Evolutionary conservation across 192 early-diverging fungal genomes (phyloP).

Genomic region (Rhizophagus sp.): DNA sequence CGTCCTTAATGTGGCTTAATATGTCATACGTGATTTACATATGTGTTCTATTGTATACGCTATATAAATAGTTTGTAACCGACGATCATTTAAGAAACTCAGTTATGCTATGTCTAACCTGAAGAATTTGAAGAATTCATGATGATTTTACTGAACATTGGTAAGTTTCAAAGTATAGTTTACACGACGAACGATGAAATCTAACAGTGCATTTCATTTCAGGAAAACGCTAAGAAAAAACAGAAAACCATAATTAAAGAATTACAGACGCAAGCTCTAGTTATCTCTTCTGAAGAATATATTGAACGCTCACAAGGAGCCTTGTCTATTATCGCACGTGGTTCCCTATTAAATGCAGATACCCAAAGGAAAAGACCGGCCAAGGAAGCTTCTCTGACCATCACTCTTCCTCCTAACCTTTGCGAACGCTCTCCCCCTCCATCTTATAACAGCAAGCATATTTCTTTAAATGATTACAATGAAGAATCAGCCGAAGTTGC

Average conservation of each 20-base stretch:
- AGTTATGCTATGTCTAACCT: too few relatives aligned
- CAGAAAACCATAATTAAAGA: not conserved
- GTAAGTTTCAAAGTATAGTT: constrained; percentile 4
- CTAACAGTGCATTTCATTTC: not conserved
- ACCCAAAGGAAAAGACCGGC: too few relatives aligned
- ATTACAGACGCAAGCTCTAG: not conserved
- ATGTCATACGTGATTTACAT: too few relatives aligned
- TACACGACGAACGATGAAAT: not conserved
- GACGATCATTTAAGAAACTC: too few relatives aligned
- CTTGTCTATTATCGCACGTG: too few relatives aligned
- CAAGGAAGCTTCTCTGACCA: too few relatives aligned
- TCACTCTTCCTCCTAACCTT: too few relatives aligned
- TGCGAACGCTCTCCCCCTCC: too few relatives aligned
- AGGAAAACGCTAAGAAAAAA: not conserved
- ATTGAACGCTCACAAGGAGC: not conserved
- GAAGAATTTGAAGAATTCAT: not conserved
- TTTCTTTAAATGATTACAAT: constrained; percentile 3
- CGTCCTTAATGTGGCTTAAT: too few relatives aligned
- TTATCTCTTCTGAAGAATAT: not conserved
- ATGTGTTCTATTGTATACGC: too few relatives aligned
- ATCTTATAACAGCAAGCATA: not conserved
- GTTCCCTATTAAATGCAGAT: too few relatives aligned
- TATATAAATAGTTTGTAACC: too few relatives aligned
- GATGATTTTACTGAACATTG: not conserved
- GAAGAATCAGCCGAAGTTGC: not conserved